These are phyloP conservation scores for Musa itinerans DNA, from an alignment of 176 grass and related monocot species.

Conservation along the genomic window DNA sequence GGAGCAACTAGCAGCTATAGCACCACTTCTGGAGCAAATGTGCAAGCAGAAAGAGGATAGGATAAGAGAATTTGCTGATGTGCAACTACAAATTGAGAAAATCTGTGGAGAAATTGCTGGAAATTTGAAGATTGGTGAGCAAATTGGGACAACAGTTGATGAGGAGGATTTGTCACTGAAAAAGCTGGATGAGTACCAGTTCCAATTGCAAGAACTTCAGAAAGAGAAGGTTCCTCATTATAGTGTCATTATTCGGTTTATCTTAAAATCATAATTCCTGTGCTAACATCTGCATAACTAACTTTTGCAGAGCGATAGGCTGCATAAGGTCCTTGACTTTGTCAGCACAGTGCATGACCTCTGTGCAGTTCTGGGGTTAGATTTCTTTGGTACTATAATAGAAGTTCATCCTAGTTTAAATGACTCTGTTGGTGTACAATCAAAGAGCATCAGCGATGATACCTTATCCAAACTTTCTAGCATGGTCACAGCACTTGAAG, in stretches of 20 bases:
- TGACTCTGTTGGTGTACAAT: slow-evolving; percentile 51
- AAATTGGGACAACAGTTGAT: slow-evolving; percentile 33
- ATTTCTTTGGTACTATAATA: slow-evolving; percentile 71
- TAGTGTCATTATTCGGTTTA: slow-evolving; percentile 7
- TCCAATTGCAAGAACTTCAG: slow-evolving; percentile 70
- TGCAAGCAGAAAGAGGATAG: slow-evolving; percentile 65
- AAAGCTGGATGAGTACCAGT: slow-evolving; percentile 66
- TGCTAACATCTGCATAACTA: background rate
- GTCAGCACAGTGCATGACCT: slow-evolving; percentile 80
- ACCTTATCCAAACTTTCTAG: slow-evolving; percentile 69
- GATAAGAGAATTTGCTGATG: slow-evolving; percentile 59
- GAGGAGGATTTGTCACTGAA: slow-evolving; percentile 78
- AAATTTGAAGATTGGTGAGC: slow-evolving; percentile 35
- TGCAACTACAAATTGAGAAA: slow-evolving; percentile 65
- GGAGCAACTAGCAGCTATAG: slow-evolving; percentile 66
- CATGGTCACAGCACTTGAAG: slow-evolving; percentile 57
- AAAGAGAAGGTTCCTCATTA: slow-evolving; percentile 72
- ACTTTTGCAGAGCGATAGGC: slow-evolving; percentile 62
- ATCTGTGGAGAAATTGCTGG: slow-evolving; percentile 71
- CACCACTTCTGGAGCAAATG: slow-evolving; percentile 60
- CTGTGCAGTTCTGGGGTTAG: slow-evolving; percentile 74
- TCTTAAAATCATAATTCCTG: background rate
- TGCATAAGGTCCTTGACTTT: slow-evolving; percentile 68
- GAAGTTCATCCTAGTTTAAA: slow-evolving; percentile 78
- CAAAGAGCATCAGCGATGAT: slow-evolving; percentile 83